Evolutionary conservation across 208 protist genomes (phyloP).

Genomic region (Leishmania arabica): DNA sequence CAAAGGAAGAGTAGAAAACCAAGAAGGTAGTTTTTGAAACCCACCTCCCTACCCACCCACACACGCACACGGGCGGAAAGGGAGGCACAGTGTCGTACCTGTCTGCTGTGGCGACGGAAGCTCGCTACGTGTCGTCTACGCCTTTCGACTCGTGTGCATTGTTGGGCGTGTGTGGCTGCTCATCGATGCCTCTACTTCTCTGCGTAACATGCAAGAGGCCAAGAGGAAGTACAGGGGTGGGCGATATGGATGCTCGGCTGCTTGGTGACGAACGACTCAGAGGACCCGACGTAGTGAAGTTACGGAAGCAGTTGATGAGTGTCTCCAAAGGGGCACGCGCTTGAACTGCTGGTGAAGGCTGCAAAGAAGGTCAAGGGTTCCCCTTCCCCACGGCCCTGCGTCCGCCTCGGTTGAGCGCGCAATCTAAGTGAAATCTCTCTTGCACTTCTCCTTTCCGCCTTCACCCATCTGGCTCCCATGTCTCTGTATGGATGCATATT

Average conservation of each 20-base stretch:
- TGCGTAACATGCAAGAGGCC: background rate
- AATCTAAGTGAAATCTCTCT: no score
- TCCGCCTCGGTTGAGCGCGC: background rate
- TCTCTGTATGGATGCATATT: background rate
- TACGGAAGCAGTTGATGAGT: background rate
- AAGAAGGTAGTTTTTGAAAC: background rate
- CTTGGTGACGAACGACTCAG: background rate
- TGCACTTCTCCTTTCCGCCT: background rate
- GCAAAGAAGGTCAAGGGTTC: background rate
- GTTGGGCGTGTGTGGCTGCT: slow-evolving; percentile 2
- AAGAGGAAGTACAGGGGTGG: background rate
- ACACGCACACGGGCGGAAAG: background rate
- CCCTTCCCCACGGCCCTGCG: background rate
- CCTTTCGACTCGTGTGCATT: background rate
- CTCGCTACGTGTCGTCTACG: background rate
- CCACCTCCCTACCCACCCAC: no score
- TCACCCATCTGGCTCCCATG: background rate
- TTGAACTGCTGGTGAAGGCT: background rate
- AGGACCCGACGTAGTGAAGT: background rate
- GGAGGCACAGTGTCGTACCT: background rate
- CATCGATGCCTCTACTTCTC: background rate
- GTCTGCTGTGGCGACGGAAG: background rate
- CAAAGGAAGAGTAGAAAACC: background rate
- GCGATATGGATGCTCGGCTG: background rate
- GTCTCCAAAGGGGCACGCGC: background rate